Base-by-base conservation (phyloP, 2,329 filamentous ascomycete genomes). In the Stagonosporopsis rhizophila region DNA sequence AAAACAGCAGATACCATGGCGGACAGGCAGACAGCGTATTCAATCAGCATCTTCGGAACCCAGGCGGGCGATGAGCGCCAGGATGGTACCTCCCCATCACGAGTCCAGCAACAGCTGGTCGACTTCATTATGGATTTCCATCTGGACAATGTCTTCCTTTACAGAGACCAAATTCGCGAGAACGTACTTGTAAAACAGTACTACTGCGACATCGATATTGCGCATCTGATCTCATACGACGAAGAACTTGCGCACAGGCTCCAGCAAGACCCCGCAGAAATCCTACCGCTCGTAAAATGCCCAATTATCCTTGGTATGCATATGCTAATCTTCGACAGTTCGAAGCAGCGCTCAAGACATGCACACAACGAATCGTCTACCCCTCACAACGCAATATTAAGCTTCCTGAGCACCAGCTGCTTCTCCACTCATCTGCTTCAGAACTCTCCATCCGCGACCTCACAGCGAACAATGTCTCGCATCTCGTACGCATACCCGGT, bases 121-220 rank as follows among this genome's bases (percentile, higher is more conserved):
- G 89, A 92, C 59, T 99, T 99, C 76, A 89, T 99, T 63, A 86
- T 98, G 55, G 91, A 94, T 66, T 99, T 97, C 74, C 88, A 94
- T 72, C 86, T 98, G 38, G 94, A 97, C 78, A 96, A 96, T 77
- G 86, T 89, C 71, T 98, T 96, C 78, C 88, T 97, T 70, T 99
- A 98, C 84, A 87, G 95, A 85, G 94, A 98, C 71, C 95, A 98
- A 78, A 86, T 99, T 56, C 87, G 91, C 69, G 92, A 98, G 74
- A 99, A 99, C 80, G 92, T 95, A 7, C 85, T 98, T 1, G 83
- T 96, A 38, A 95, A 96, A 75, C 92, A 93, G 69, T 98, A 92
- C 80, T 97, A 89, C 77, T 97, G 95, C 81, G 94, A 99, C 75
- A 86, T 99, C 73, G 93, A 99, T 75, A 91, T 99, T 67, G 91